phyloP scores from a whole-genome alignment of 345 rosid species.

The Rhodomyrtus tomentosa region DNA sequence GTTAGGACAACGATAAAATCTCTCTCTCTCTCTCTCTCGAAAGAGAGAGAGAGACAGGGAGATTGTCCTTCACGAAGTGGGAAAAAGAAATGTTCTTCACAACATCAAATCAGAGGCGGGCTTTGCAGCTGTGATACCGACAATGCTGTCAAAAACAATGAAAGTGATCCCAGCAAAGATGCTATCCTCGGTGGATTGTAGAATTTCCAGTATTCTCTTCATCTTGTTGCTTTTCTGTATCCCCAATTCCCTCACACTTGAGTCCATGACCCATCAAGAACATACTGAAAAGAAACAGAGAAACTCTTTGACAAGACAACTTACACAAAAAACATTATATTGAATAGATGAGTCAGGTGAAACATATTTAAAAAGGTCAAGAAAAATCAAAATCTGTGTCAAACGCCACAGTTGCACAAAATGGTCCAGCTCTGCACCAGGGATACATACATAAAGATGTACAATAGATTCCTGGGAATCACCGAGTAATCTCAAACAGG shows the following conservation, averaged over 20 bases:
- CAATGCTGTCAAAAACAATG: not conserved
- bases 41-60: not conserved
- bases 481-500: slow-evolving; percentile 11
- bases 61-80: not conserved
- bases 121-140: not conserved
- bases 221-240: not conserved
- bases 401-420: not conserved
- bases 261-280: not conserved
- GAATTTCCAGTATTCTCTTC: not conserved
- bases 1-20: not conserved
- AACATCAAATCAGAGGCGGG: not conserved
- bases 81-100: not conserved
- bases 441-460: not conserved
- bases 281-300: not conserved
- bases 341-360: not conserved
- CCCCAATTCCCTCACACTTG: not conserved
- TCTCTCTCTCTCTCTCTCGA: not conserved
- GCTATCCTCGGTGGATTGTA: not conserved
- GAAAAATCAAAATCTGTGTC: not conserved
- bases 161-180: not conserved
- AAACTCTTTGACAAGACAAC: not conserved
- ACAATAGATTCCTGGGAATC: not conserved
- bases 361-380: not conserved
- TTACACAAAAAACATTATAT: not conserved
- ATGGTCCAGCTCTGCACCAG: not conserved